Base-by-base conservation (phyloP, 108 stramenopile species). In the Epithemia pelagica region DNA sequence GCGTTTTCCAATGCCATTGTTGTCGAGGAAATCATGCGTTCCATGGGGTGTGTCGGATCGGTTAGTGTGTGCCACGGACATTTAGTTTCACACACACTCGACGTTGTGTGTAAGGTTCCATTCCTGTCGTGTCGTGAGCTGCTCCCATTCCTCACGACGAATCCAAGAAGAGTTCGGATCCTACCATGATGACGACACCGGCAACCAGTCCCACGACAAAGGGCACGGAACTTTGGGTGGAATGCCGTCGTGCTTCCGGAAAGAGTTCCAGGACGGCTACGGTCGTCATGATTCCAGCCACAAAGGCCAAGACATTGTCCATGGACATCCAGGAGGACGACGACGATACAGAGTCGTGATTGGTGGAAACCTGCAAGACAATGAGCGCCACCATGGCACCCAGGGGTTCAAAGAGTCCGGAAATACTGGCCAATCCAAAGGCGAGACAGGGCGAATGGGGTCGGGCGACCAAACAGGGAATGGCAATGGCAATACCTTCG, bases 281-380 rank as follows among this genome's bases (percentile, higher is more conserved):
- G 71, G 74, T 86, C 54, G 82, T 82, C 90, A 91, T 91, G 61
- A 91, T 79, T 27, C 90, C 90, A n/a, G 90, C 87, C 28, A 91
- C 90, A 71, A 81, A 86, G 2, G 85, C 81, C 74, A 92, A 68
- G 0, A 92, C 83, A 82, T 88, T 88, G 58, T 87, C 83, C 75
- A 92, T 69, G 19, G 77, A 72, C 32, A 74, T 72, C n/a, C 65
- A 66, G 25, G 54, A 68, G 1, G 46, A 69, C 21, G 60, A 52
- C 3, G 33, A 24, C 27, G 53, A 55, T 59, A 59, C 59, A 21
- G 54, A 65, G 32, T 30, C 57, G 0, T 31, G 55, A n/a, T 52
- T 54, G 27, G 30, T 52, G 30, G 28, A 30, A 0, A 23, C 54
- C 29, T 29, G 30, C 52, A 88, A 59, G 8, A 77, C 31, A 10